Base-by-base conservation (phyloP, 331 rosid species). In the Phaseolus coccineus region DNA sequence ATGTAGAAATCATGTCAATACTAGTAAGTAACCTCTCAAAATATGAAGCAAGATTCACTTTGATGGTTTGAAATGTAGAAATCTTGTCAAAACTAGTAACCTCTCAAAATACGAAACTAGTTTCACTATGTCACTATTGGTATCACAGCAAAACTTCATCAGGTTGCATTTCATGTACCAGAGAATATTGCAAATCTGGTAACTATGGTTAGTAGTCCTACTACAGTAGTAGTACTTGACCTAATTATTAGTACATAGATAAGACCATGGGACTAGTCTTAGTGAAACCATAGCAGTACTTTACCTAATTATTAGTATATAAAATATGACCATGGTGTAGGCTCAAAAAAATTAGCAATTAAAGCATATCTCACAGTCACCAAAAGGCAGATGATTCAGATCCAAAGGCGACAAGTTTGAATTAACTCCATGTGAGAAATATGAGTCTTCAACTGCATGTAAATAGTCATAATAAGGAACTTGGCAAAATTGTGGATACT, bases 401-500 rank as follows among this genome's bases (percentile, higher is more conserved):
- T 88, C 89, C 78, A 64, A 68, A 84, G 90, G 81, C 76, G 76
- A 80, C 64, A 57, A 83, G 53, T 80, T 65, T 27, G 81, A 66
- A 76, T 85, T 74, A 47, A 73, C 82, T 78, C 86, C 96, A 40
- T 55, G 70, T 30, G 82, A 83, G 61, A 90, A 77, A 78, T 79
- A 87, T 61, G 83, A 59, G 28, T 71, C 81, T 71, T 88, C 96
- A 64, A 39, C 97, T 93, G 89, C 87, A 87, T 81, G 61, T 77
- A 83, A 76, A 66, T 65, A 74, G 69, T 64, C 78, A 46, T 8
- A 66, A 77, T 37, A 64, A 77, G 42, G 47, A 55, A 63, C 44
- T 65, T 25, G 71, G 22, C 19, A 62, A 51, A 52, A 28, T 39
- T 35, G 62, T 40, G 79, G 63, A 56, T 44, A 31, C 51, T 30